A percentile compares a stretch with the other conserved stretches of the same genome.
These are phyloP conservation scores for Skeletonema grethae DNA, from an alignment of 108 stramenopile genomes.

Conservation along the genomic window DNA sequence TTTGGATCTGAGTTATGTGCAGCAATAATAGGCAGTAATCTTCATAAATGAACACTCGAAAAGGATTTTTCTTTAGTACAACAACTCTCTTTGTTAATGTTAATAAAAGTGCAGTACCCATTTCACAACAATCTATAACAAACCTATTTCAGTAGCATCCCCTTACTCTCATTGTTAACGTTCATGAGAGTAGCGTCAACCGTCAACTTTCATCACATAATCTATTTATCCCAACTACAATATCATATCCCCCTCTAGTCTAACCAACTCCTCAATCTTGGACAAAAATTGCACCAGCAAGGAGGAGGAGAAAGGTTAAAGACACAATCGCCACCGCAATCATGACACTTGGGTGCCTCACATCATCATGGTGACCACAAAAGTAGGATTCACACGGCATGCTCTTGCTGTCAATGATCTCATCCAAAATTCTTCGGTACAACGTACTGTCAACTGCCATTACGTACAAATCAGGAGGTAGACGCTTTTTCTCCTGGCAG, in stretches of 20 bases:
- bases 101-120: neutral
- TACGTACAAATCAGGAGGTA: conserved; percentile 61
- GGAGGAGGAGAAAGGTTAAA: conserved; percentile 42
- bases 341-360: conserved; percentile 63
- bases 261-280: neutral
- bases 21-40: conserved; percentile 47
- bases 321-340: conserved; percentile 63
- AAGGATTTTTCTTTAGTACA: neutral
- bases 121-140: neutral
- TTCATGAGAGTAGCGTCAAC: neutral
- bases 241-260: neutral
- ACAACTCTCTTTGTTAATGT: neutral
- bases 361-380: conserved; percentile 90
- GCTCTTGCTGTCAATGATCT: conserved; percentile 57
- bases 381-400: conserved; percentile 87
- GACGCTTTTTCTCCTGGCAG: conserved; percentile 26
- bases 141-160: no score
- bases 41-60: neutral
- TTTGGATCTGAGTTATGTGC: conserved; percentile 82
- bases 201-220: no score
- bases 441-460: conserved; percentile 65
- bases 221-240: no score
- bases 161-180: neutral
- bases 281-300: conserved; percentile 14
- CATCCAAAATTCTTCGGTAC: conserved; percentile 70